Base-by-base conservation (phyloP, 257 asterid species). In the Forsythia viridissima region DNA sequence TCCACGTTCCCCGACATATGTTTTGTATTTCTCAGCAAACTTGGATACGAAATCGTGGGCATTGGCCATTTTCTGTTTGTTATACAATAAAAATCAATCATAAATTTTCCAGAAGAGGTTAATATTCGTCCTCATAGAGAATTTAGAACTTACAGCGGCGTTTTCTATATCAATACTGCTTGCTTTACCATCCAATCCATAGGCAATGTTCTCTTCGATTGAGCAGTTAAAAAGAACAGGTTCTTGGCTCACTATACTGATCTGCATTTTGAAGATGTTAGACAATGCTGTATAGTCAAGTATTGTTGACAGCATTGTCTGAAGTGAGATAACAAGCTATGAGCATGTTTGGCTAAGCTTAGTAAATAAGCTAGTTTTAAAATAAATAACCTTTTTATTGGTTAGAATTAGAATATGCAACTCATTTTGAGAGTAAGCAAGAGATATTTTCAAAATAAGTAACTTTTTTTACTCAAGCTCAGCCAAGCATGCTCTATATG, bases 191-290 rank as follows among this genome's bases (percentile, higher is more conserved):
- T 87, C 91, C 70, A 90, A 79, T 73, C 97, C 96, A 76, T 92
- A 93, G 68, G 97, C 97, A 65, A 92, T 93, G 80, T 93, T 93
- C 86, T 91, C 98, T 84, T 88, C 93, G 0, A 93, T 89, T 10
- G 97, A 90, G 79, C 98, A 89, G 85, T 92, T 93, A 87, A 93
- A 93, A 55, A 93, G 96, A 80, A 92, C 89, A 24, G 97, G 96
- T 57, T 93, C 97, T 76, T 93, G 98, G 87, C 98, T 92, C 87
- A 92, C 98, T 71, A 89, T 93, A 77, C 98, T 91, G 84, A 92
- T 85, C 97, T 91, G 87, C 55, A 73, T 72, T 78, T 74, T 44
- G 73, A 36, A 80, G 77, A 82, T 52, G 36, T 68, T 74, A 4
- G 44, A 52, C 2, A 5, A 3, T 52, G 72, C 9, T 65, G 5